A percentile compares a stretch with the other conserved stretches of the same genome.
Evolutionary conservation across 2,329 filamentous ascomycete species (phyloP).

Genomic region (Diaporthe sp.): DNA sequence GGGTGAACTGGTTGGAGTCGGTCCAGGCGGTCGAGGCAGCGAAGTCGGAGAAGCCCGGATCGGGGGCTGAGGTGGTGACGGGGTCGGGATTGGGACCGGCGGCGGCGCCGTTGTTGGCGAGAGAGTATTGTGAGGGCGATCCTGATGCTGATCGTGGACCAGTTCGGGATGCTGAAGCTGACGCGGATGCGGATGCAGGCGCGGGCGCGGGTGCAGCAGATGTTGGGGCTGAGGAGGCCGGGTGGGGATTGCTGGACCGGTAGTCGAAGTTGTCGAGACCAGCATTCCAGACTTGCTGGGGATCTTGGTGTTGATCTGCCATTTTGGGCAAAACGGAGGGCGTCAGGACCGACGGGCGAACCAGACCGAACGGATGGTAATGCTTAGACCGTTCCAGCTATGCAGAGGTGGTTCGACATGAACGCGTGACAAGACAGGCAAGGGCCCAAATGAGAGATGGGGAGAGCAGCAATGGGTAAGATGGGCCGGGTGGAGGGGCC

Average conservation of each 20-base stretch:
- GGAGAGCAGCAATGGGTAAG: constrained; percentile 18
- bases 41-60: constrained; percentile 34
- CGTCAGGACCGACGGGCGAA: constrained; percentile 21
- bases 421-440: constrained; percentile 42
- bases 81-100: constrained; percentile 25
- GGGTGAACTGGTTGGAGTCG: constrained; percentile 37
- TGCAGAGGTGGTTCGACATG: constrained; percentile 52
- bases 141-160: constrained; percentile 25
- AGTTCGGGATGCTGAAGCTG: constrained; percentile 29
- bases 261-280: constrained; percentile 39
- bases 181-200: constrained; percentile 31
- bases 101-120: constrained; percentile 28
- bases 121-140: constrained; percentile 31
- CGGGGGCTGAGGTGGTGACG: constrained; percentile 34
- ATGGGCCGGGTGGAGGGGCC: constrained; percentile 37
- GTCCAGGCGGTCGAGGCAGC: constrained; percentile 32
- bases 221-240: constrained; percentile 35
- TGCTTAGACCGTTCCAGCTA: constrained; percentile 48
- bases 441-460: constrained; percentile 42
- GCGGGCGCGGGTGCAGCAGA: constrained; percentile 33
- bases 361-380: constrained; percentile 26
- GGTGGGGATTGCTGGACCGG: constrained; percentile 35
- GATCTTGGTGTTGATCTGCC: constrained; percentile 47
- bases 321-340: constrained; percentile 43
- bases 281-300: constrained; percentile 37